Evolutionary conservation across 768 basidiomycete genomes (phyloP).

Genomic region (Hygrophorus pudorinus): DNA sequence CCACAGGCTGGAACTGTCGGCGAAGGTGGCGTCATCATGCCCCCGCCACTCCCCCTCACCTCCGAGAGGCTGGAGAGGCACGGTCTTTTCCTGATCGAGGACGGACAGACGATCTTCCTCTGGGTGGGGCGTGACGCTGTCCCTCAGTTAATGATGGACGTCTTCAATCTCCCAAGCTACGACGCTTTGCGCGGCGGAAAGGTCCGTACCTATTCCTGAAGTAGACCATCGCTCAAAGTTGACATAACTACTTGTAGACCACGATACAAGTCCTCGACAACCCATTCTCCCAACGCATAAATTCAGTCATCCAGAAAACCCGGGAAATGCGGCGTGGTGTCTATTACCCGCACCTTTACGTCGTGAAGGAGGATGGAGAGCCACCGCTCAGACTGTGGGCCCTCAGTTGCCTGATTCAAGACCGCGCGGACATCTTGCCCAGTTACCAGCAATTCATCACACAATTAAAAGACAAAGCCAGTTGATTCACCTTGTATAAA

Average conservation of each 20-base stretch:
- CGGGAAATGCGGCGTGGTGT: constrained; percentile 89
- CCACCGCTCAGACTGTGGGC: constrained; percentile 93
- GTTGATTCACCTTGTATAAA: constrained; percentile 2
- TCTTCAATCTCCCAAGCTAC: constrained; percentile 84
- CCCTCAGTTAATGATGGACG: constrained; percentile 89
- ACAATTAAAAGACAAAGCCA: constrained; percentile 84
- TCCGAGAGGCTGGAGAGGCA: constrained; percentile 94
- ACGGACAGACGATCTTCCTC: constrained; percentile 95
- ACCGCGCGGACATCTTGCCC: constrained; percentile 87
- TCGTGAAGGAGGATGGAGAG: constrained; percentile 98
- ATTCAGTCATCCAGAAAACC: constrained; percentile 88
- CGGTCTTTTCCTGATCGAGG: constrained; percentile 94
- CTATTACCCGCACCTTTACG: constrained; percentile 89
- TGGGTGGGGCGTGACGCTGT: constrained; percentile 99
- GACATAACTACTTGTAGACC: constrained; percentile 35
- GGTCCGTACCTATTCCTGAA: constrained; percentile 31
- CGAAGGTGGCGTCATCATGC: constrained; percentile 81
- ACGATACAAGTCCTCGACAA: constrained; percentile 90
- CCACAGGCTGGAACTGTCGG: constrained; percentile 80
- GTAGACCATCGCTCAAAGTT: background rate
- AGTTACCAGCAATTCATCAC: constrained; percentile 94
- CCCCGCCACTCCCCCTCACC: constrained; percentile 79
- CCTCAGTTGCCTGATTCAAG: constrained; percentile 87
- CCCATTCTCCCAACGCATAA: constrained; percentile 90
- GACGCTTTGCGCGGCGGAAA: constrained; percentile 90